Base-by-base conservation (phyloP, 2,329 filamentous ascomycete genomes). In the Emergomyces africanus region DNA sequence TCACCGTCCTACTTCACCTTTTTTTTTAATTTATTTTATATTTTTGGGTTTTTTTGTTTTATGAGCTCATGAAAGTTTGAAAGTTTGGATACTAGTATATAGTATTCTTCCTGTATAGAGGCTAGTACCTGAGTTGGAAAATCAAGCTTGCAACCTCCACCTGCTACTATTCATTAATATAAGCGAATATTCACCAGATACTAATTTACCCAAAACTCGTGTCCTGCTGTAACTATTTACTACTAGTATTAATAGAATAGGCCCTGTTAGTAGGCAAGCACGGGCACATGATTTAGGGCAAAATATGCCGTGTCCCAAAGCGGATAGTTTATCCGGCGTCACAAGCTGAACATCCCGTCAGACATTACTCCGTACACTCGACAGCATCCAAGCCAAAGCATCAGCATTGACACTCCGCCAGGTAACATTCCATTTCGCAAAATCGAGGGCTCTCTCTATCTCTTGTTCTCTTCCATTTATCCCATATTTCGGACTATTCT, bases 281-380 rank as follows among this genome's bases (percentile, higher is more conserved):
- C 5, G 25, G 10, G 14, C 53, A 55, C 53, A 30, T 55, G 53
- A 55, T 23, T 55, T 44, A 55, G 12, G 37, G 37, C 35, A 12
- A 33, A 33, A 18, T 2, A 33, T 50, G 48, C 6, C 6, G 28
- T 33, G 18, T 10, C 53, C 39, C 37, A 55, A 55, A 42, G 14
- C 37, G 53, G 53, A 55, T 55, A 55, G 39, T 55, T 55, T 55
- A 14, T n/a, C 53, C 53, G 53, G 18, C 18, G 15, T 44, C 37
- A 33, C 9, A n/a, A 30, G 53, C 37, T 55, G 53, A 55, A 30
- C 20, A 8, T 12, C 30, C 6, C 30, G 30, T 30, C n/a, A 20
- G 20, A 35, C 12, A n/a, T 25, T 39, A 39, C n/a, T n/a, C 23
- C 39, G 12, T 42, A 23, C n/a, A 20, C n/a, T 54, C 33, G 14